phyloP scores from a whole-genome alignment of 257 asterid genomes.

The Solanum bulbocastanum region DNA sequence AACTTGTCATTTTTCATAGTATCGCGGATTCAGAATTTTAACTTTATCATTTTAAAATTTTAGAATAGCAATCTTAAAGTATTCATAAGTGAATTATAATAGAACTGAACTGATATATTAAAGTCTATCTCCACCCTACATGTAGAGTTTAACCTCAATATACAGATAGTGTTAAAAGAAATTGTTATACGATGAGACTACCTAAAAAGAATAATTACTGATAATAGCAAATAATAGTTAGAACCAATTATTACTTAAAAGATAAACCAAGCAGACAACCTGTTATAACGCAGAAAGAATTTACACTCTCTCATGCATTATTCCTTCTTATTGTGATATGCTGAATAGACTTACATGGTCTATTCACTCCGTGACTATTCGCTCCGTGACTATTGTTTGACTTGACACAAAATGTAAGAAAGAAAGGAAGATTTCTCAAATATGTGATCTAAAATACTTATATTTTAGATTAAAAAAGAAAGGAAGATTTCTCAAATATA shows the following conservation, averaged over 20 bases:
- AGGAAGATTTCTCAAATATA: too few species aligned
- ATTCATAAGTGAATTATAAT: neutral
- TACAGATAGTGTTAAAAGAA: neutral
- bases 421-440: too few species aligned
- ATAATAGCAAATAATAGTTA: neutral
- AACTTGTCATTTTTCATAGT: neutral
- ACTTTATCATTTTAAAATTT: neutral
- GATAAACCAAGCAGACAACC: neutral
- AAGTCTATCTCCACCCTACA: neutral
- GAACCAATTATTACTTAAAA: neutral
- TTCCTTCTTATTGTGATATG: neutral
- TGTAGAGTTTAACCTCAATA: neutral
- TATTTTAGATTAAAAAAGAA: too few species aligned
- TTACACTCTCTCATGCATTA: neutral
- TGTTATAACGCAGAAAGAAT: neutral
- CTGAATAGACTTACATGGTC: neutral
- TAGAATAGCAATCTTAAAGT: neutral
- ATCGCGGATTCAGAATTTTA: neutral
- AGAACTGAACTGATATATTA: neutral
- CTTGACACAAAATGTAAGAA: too few species aligned
- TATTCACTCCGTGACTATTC: too few species aligned
- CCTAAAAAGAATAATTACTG: neutral
- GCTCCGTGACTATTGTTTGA: too few species aligned
- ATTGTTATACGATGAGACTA: neutral
- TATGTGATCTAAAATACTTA: too few species aligned